Evolutionary conservation across 768 basidiomycete genomes (phyloP), one percentile per base, ranked within the genome.

Genomic region (Fomitopsis pulvina): DNA sequence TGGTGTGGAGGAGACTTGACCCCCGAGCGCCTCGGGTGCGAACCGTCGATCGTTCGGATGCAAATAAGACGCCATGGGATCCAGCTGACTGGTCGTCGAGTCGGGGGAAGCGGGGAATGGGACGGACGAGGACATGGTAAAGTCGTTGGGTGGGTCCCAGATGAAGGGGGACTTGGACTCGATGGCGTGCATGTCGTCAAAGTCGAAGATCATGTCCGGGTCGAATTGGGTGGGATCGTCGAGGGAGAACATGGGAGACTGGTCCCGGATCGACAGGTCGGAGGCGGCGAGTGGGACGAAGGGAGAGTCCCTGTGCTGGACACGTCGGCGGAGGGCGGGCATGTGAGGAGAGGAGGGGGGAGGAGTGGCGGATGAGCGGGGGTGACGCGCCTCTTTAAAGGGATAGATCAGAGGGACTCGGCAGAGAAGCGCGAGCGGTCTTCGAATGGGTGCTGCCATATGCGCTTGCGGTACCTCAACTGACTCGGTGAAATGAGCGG

Each of bases 121-220:
- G 45, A 69, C 53, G 45, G 74, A 71, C 10, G 78, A 74, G 30
- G 66, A 61, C 21, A 66, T 56, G 34, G 64, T 56, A 55, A 68
- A 72, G 59, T 74, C 66, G 60, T 66, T 52, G 21, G 74, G 68
- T 58, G 76, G 71, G 52, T 77, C 67, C 63, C 64, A 67, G n/a
- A 61, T 47, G 49, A 61, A 52, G 44, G 59, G 47, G 12, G 60
- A 57, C 55, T 63, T 57, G 41, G 52, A 25, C 25, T 68, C 59
- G 60, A 60, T 56, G 55, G 50, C 48, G 46, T 57, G 52, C 12
- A 51, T 40, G 57, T 81, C 77, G 58, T 83, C 81, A 59, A 81
- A 69, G 58, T 83, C 80, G 59, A 83, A 81, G 63, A 81, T 72
- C 68, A 80, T 68, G 51, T 80, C 77, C 21, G 63, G 56, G 58